Evolutionary conservation across 306 rosid species (phyloP), one percentile per base, ranked within the genome.

Genomic region (Lathyrus sativus): DNA sequence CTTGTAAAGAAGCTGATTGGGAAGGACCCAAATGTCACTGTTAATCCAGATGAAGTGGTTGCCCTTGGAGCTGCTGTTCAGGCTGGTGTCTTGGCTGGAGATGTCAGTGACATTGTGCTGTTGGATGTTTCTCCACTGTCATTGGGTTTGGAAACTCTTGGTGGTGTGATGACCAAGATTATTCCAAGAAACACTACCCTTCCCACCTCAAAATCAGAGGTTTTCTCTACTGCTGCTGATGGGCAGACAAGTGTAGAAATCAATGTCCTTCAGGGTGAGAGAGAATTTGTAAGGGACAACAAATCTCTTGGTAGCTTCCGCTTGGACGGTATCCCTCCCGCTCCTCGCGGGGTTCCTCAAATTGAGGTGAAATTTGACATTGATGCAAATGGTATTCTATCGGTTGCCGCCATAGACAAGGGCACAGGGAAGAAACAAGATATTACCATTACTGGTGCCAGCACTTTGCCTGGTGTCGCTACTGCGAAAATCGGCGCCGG

Each of bases 301-400:
- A 93, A 93, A 74, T 93, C 99, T 65, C 90, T 93, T 22, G 97
- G 99, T 43, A 93, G 97, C 74, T 93, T 93, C 88, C 90, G 97
- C 3, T 77, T 92, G 74, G 98, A 92, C 29, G 98, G 98, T 44
- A 92, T 92, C 57, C 96, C 97, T 0, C 97, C 97, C 41, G 98
- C 96, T 2, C 98, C 95, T 0, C 93, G 96, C 2, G 98, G 98
- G 48, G 97, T 88, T 65, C 98, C 98, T 49, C 98, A 93, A 81
- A 88, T 93, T 60, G 98, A 93, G 84, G 98, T 93, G 74, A 93
- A 93, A 58, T 93, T 90, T 3, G 98, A 93, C 76, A 90, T 93
- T 8, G 98, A 90, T 61, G 98, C 98, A 51, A 90, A 90, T n/a
- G n/a, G n/a, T n/a, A n/a, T n/a, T n/a, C n/a, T n/a, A n/a, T n/a